Percentiles rank a stretch among this genome's conserved stretches.
phyloP scores from a whole-genome alignment of 768 basidiomycete species.

The Mycena capillaripes region DNA sequence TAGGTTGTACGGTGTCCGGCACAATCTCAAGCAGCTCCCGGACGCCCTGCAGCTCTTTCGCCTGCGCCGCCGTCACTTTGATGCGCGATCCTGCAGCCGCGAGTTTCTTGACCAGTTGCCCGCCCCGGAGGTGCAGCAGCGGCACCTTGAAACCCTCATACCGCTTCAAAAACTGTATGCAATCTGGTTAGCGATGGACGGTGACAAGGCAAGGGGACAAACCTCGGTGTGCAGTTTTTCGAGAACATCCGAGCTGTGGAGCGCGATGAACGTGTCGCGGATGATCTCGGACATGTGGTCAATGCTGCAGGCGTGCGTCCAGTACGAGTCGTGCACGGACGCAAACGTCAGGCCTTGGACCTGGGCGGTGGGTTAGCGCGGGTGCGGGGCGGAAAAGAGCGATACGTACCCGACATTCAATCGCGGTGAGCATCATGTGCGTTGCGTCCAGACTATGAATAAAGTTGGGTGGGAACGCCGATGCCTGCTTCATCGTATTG shows the following conservation, averaged over 20 bases:
- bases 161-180: conserved; percentile 75
- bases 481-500: conserved; percentile 88
- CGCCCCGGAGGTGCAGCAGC: conserved; percentile 58
- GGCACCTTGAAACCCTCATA: conserved; percentile 83
- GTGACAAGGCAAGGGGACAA: conserved; percentile 38
- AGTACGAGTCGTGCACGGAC: conserved; percentile 98
- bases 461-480: conserved; percentile 99
- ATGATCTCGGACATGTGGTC: conserved; percentile 92
- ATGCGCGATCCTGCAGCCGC: conserved; percentile 60
- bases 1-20: conserved; percentile 51
- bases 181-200: conserved; percentile 11
- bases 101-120: conserved; percentile 56
- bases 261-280: conserved; percentile 92
- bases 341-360: conserved; percentile 87
- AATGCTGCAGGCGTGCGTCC: conserved; percentile 93
- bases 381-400: not conserved
- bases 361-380: conserved; percentile 51
- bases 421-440: conserved; percentile 97
- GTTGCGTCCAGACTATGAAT: conserved; percentile 98
- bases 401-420: conserved; percentile 82
- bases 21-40: conserved; percentile 50
- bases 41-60: conserved; percentile 47
- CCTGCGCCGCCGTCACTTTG: conserved; percentile 56
- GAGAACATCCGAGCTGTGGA: conserved; percentile 92
- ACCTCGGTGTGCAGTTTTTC: conserved; percentile 82